A percentile compares a stretch with the other conserved stretches of the same genome.
phyloP scores from a whole-genome alignment of 2,329 filamentous ascomycete genomes.

The Calonectria honghensis region DNA sequence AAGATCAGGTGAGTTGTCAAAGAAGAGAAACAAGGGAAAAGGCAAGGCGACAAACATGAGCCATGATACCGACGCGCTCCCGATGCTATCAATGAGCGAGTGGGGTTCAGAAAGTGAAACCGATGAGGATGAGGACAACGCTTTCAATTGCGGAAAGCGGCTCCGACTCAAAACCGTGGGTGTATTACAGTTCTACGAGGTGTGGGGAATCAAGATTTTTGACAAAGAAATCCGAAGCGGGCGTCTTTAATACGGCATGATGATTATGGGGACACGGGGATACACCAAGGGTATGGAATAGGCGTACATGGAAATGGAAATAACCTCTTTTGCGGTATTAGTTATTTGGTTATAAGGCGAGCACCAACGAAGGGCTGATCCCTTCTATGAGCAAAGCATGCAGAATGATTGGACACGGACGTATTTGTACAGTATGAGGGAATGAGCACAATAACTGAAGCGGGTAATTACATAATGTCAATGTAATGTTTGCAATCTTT shows the following conservation, averaged over 20 bases:
- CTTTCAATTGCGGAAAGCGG: constrained; percentile 56
- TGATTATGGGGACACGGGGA: neutral
- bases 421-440: constrained; percentile 24
- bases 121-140: constrained; percentile 58
- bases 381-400: neutral
- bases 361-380: neutral
- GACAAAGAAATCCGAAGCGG: constrained; percentile 72
- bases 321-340: neutral
- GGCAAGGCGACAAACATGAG: constrained; percentile 51
- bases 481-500: neutral
- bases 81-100: constrained; percentile 55
- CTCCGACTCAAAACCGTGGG: constrained; percentile 62
- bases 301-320: constrained; percentile 29
- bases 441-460: constrained; percentile 14
- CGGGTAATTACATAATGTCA: neutral
- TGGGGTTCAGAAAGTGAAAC: constrained; percentile 60
- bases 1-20: constrained; percentile 55
- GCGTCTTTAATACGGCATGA: constrained; percentile 50
- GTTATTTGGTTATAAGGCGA: neutral
- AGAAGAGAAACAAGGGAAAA: constrained; percentile 61
- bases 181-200: constrained; percentile 62
- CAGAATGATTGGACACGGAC: constrained; percentile 21
- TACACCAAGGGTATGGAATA: neutral
- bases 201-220: constrained; percentile 73
- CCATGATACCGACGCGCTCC: constrained; percentile 49